These are phyloP conservation scores for Striga hermonthica DNA, from an alignment of 305 asterid species.

Conservation along the genomic window DNA sequence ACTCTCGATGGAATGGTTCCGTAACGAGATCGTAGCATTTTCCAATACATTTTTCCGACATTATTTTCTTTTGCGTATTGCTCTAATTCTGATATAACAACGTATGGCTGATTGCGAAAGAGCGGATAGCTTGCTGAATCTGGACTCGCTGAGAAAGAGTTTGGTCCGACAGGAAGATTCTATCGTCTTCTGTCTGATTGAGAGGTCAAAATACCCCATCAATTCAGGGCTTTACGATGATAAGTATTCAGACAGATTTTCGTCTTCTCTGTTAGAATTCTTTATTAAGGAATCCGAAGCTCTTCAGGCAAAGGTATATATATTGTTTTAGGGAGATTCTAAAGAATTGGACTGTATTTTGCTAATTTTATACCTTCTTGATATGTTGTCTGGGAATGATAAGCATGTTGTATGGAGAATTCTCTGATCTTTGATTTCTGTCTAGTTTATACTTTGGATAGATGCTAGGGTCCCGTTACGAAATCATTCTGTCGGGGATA, in stretches of 20 bases:
- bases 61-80: background rate
- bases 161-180: constrained; percentile 75
- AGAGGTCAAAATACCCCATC: constrained; percentile 58
- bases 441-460: too few species aligned
- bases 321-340: background rate
- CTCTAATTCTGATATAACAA: background rate
- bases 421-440: too few species aligned
- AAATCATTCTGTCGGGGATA: too few species aligned
- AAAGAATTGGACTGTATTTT: too few species aligned
- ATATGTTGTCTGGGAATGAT: too few species aligned
- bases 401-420: too few species aligned
- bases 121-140: constrained; percentile 41
- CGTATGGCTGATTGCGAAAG: constrained; percentile 22
- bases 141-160: constrained; percentile 60
- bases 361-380: too few species aligned
- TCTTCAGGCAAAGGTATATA: constrained; percentile 82
- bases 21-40: too few species aligned
- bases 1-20: too few species aligned
- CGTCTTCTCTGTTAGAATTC: constrained; percentile 46
- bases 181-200: constrained; percentile 64
- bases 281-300: constrained; percentile 65
- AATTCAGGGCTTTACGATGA: constrained; percentile 44
- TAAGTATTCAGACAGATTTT: background rate
- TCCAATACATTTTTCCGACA: too few species aligned
- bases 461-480: too few species aligned